Base-by-base conservation (phyloP, 2,329 filamentous ascomycete species). In the Bipolaris bicolor region DNA sequence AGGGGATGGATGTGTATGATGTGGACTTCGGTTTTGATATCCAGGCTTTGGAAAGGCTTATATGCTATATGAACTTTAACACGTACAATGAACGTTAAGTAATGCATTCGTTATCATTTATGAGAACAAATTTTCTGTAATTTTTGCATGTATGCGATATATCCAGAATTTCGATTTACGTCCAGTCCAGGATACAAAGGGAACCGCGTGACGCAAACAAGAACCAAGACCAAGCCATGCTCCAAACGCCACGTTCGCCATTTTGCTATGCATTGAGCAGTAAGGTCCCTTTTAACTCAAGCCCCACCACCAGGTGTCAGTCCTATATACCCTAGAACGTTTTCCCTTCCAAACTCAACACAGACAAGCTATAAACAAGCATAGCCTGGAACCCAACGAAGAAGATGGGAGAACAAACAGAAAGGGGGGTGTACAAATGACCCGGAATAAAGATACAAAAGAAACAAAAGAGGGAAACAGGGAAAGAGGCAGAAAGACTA, bases 21-120 rank as follows among this genome's bases (percentile, higher is more conserved):
- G 41, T 34, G 31, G 18, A 39, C 24, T 37, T 44, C 26, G 15
- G 11, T n/a, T 26, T 53, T 57, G 54, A 57, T 57, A 57, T 57
- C 54, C 54, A 43, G 29, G 43, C 24, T 44, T 43, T 51, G 29
- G 18, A 34, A 44, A 36, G 36, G 43, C 43, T 48, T 53, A 31
- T 53, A 31, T 31, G 29, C 29, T 31, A 10, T 37, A 48, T 48
- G 36, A 22, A 39, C 43, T 53, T 37, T 39, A 39, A n/a, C 16
- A 0, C 15, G 43, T 31, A 46, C 40, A 33, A 51, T 41, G 5
- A 39, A 24, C 3, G 43, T 6, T 44, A 39, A 48, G 43, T 57
- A 57, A 57, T 53, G 31, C 44, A 48, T 52, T 57, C 36, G 16
- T 53, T 53, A 36, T 18, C 31, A 37, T n/a, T 18, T 11, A 11